Evolutionary conservation across 257 asterid genomes (phyloP), one percentile per base, ranked within the genome.

Genomic region (Leonotis leonurus): DNA sequence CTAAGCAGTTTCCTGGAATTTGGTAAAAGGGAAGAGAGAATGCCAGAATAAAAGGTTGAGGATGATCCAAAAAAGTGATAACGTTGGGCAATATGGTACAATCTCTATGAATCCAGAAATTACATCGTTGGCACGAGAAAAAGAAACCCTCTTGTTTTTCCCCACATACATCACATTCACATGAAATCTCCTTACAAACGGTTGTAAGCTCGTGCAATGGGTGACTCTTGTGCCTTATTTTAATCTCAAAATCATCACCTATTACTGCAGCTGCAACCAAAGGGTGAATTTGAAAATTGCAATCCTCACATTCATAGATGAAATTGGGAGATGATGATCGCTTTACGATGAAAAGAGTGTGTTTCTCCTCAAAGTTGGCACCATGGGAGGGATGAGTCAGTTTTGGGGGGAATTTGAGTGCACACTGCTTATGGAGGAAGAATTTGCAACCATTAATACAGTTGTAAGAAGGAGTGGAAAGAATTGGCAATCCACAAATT

Each of bases 91-190:
- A 3, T 4, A 48, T 1, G 20, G 58, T 13, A 6, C 68, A 62
- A 48, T 62, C 48, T 32, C 7, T 46, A 32, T 62, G 68, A 32
- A 62, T 48, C 58, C 58, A 45, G 35, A 62, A 62, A 46, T 62
- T 13, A 4, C 68, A 62, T 3, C 8, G 35, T 21, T 20, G n/a
- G 30, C 56, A 44, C 33, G 8, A 3, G 45, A 61, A 61, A 43
- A 61, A 61, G 48, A 48, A 62, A 4, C 68, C 59, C 5, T 3
- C 1, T 1, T 62, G 37, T 49, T 21, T 4, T 13, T 21, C 8
- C 0, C 48, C 48, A 7, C 68, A 62, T 0, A 1, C 58, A n/a
- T 48, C 25, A n/a, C 68, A 62, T 0, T 0, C 14, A 12, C n/a
- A 46, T 1, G 6, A 0, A 6, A 30, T 10, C 18, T 32, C 11